Percentiles rank a stretch among this genome's conserved stretches.
Conservation (phyloP, 805 yeast species). For the Starmera dryadoides region DNA sequence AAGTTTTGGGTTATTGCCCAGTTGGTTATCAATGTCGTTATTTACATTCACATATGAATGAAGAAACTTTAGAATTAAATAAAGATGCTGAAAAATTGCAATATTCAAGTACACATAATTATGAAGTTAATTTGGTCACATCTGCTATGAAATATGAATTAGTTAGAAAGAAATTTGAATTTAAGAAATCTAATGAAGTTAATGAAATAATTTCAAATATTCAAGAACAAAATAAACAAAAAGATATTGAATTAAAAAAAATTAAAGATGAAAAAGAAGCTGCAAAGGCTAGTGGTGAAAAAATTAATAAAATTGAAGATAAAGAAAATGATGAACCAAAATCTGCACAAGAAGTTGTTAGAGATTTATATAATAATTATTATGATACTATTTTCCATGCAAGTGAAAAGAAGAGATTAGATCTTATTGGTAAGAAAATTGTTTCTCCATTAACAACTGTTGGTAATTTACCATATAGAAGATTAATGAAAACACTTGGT, state of each 20-base stretch:
- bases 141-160: conserved; percentile 28
- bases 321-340: conserved; percentile 22
- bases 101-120: conserved; percentile 26
- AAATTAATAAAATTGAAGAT: conserved; percentile 4
- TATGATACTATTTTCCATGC: conserved; percentile 72
- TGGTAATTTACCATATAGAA: conserved; percentile 91
- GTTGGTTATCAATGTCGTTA: conserved; percentile 91
- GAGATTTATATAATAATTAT: conserved; percentile 41
- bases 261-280: conserved; percentile 20
- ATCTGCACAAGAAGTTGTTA: conserved; percentile 17
- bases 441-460: conserved; percentile 96
- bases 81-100: conserved; percentile 36
- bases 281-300: no score
- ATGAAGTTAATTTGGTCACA: conserved; percentile 59
- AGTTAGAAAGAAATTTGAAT: conserved; percentile 48
- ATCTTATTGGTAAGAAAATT: conserved; percentile 70
- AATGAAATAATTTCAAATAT: conserved; percentile 59
- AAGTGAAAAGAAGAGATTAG: conserved; percentile 72
- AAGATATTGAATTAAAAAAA: conserved; percentile 27
- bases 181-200: conserved; percentile 49
- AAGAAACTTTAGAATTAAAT: conserved; percentile 35
- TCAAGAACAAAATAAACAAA: conserved; percentile 30
- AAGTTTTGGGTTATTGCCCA: conserved; percentile 83
- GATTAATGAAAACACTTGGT: conserved; percentile 84
- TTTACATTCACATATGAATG: conserved; percentile 62